phyloP scores from a whole-genome alignment of 192 early-diverging fungal species.

The Backusella tarrabulga region DNA sequence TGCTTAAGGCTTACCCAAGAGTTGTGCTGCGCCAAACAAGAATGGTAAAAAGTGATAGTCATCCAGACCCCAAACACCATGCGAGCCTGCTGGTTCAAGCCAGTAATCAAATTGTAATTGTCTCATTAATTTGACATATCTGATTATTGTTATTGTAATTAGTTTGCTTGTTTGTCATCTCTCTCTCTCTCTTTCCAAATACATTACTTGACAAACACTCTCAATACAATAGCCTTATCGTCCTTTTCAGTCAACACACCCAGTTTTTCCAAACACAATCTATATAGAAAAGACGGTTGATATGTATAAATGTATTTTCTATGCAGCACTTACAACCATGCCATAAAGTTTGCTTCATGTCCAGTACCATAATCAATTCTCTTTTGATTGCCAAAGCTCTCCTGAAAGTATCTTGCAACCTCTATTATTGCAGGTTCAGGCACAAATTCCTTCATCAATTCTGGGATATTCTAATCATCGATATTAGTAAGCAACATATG shows the following conservation, averaged over 20 bases:
- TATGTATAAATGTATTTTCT: neutral
- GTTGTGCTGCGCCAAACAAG: conserved; percentile 86
- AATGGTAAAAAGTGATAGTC: conserved; percentile 98
- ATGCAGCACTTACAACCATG: conserved; percentile 62
- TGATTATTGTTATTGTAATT: conserved; percentile 22
- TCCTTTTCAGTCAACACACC: conserved; percentile 66
- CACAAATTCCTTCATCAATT: neutral
- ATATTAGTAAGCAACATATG: neutral
- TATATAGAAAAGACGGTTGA: conserved; percentile 18
- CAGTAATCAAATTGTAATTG: conserved; percentile 89
- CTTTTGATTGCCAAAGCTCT: conserved; percentile 87
- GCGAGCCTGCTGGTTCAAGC: conserved; percentile 96
- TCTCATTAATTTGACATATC: conserved; percentile 88
- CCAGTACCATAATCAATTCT: conserved; percentile 98
- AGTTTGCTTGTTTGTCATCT: neutral
- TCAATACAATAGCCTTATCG: conserved; percentile 72
- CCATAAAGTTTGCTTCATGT: conserved; percentile 91
- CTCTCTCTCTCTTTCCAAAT: neutral
- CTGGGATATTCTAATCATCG: neutral
- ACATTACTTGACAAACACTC: conserved; percentile 67
- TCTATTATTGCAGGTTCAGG: conserved; percentile 39
- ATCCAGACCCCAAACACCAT: conserved; percentile 99
- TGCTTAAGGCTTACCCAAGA: conserved; percentile 48
- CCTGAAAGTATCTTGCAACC: conserved; percentile 72
- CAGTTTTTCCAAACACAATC: conserved; percentile 77